Percentiles rank a stretch among this genome's conserved stretches.
Conservation (phyloP, 164 flowering plant genomes). For the Cinnamomum chago region DNA sequence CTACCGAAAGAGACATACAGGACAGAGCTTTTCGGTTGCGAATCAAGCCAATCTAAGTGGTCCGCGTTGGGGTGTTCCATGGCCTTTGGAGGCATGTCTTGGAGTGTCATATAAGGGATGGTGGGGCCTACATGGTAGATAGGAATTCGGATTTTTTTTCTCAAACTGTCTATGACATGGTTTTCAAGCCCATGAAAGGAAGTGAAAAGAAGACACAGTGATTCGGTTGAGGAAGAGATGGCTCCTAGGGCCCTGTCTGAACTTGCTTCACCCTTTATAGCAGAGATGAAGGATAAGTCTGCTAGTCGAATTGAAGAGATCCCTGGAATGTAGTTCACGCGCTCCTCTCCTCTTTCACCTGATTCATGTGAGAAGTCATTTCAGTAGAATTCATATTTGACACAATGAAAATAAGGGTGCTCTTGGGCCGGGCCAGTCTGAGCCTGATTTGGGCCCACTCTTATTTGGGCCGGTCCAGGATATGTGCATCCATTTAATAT, state of each 20-base stretch:
- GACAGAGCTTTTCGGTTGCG: conserved; percentile 32
- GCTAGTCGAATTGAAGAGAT: conserved; percentile 30
- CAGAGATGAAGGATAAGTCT: conserved; percentile 33
- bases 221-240: conserved; percentile 16
- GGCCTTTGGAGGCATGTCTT: not conserved
- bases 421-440: no score
- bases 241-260: conserved; percentile 6
- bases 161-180: conserved; percentile 26
- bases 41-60: conserved; percentile 41
- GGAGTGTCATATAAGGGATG: conserved; percentile 27
- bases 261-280: not conserved
- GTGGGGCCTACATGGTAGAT: conserved; percentile 44
- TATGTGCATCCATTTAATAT: no score
- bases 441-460: no score
- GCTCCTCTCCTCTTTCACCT: conserved; percentile 30
- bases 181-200: conserved; percentile 51
- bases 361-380: not conserved
- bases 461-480: no score
- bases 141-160: conserved; percentile 23
- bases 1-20: conserved; percentile 49
- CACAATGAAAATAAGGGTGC: no score
- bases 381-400: no score
- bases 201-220: conserved; percentile 42
- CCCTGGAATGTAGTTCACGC: conserved; percentile 50
- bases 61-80: conserved; percentile 1